These are phyloP conservation scores for Lyophyllum shimeji DNA, from an alignment of 768 basidiomycete species.

Conservation along the genomic window DNA sequence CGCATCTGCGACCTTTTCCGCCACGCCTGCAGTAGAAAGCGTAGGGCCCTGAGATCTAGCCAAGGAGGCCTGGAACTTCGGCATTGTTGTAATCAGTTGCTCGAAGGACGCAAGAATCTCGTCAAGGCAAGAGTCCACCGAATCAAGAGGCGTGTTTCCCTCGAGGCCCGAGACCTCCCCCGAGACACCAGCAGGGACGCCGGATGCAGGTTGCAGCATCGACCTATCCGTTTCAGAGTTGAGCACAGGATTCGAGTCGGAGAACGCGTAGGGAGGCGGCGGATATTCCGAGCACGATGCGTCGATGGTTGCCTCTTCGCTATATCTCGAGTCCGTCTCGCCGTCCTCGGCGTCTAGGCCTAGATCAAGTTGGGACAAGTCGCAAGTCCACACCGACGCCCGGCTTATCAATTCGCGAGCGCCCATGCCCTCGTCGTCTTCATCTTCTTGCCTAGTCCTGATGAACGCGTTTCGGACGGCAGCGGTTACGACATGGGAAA, in stretches of 20 bases:
- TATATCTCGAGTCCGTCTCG: conserved; percentile 12
- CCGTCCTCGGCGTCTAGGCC: conserved; percentile 5
- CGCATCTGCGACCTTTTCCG: not conserved
- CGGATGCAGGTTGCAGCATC: not conserved
- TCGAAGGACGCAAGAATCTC: conserved; percentile 22
- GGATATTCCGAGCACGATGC: conserved; percentile 8
- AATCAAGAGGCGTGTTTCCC: conserved; percentile 2
- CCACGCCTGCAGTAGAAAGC: not conserved
- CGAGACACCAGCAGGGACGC: conserved; percentile 1
- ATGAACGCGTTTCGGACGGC: conserved; percentile 17
- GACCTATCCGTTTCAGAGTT: not conserved
- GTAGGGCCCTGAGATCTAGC: not conserved
- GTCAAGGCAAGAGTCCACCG: conserved; percentile 15
- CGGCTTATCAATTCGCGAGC: conserved; percentile 19
- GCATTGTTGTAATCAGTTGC: conserved; percentile 15
- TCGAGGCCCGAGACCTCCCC: conserved; percentile 11
- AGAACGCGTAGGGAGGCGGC: conserved; percentile 15
- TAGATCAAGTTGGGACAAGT: not conserved
- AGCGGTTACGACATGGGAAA: conserved; percentile 13
- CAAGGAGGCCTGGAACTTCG: conserved; percentile 5
- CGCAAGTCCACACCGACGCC: conserved; percentile 19
- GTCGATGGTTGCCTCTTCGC: conserved; percentile 1
- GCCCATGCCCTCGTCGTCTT: conserved; percentile 5
- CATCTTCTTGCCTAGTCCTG: conserved; percentile 1
- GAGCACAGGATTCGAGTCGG: not conserved